These are phyloP conservation scores for Wickerhamiella kurtzmanii DNA, from an alignment of 805 yeast genomes.

Conservation along the genomic window DNA sequence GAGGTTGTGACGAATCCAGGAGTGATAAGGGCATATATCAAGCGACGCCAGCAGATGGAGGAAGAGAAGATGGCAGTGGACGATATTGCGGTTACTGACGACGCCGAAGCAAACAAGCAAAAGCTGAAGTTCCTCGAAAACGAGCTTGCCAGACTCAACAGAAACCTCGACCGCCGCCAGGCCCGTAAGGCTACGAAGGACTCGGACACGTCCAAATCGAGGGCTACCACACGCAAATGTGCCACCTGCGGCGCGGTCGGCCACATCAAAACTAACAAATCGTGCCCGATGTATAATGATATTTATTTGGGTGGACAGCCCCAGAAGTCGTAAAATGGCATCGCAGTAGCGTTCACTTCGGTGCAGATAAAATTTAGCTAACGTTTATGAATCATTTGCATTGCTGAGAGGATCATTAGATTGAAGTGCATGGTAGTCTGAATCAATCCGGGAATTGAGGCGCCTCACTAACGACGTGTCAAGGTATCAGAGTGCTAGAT, in stretches of 20 bases:
- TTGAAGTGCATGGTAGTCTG: too few species aligned
- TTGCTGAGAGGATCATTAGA: too few species aligned
- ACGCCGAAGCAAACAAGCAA: slow-evolving; percentile 68
- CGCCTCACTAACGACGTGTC: too few species aligned
- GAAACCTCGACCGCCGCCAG: slow-evolving; percentile 53
- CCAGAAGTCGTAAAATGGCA: not conserved
- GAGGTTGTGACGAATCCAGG: slow-evolving; percentile 75
- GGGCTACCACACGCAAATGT: slow-evolving; percentile 67
- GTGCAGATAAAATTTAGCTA: too few species aligned
- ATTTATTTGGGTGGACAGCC: slow-evolving; percentile 17
- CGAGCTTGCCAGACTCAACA: slow-evolving; percentile 69
- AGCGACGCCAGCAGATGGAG: slow-evolving; percentile 52
- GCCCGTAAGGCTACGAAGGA: slow-evolving; percentile 41
- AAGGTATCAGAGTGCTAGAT: too few species aligned
- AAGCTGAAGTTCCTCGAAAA: slow-evolving; percentile 66
- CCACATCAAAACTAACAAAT: slow-evolving; percentile 79
- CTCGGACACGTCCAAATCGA: slow-evolving; percentile 56
- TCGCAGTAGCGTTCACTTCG: too few species aligned
- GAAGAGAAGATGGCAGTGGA: slow-evolving; percentile 56
- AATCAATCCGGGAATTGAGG: too few species aligned
- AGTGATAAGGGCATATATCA: slow-evolving; percentile 72
- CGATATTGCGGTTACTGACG: slow-evolving; percentile 63
- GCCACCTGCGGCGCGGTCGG: slow-evolving; percentile 93
- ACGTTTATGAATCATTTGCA: too few species aligned
- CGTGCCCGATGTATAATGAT: slow-evolving; percentile 78